A percentile compares a stretch with the other conserved stretches of the same genome.
These are phyloP conservation scores for Calonectria hawksworthii DNA, from an alignment of 2,329 filamentous ascomycete species.

Conservation along the genomic window DNA sequence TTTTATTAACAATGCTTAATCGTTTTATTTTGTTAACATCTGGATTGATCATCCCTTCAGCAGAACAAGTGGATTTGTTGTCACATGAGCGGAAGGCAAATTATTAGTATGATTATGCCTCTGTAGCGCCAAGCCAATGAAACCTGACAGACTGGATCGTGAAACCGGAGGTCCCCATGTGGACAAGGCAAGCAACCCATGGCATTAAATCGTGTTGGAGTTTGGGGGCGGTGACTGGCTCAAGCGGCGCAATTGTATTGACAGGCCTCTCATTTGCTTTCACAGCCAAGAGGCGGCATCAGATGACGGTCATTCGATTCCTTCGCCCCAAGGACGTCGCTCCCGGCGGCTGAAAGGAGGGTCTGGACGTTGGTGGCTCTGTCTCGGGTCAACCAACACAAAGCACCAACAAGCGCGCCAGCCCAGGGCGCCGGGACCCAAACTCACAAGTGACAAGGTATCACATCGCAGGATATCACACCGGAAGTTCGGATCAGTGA, in stretches of 20 bases:
- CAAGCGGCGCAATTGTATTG: background rate
- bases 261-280: background rate
- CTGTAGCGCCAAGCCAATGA: background rate
- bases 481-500: conserved; percentile 17
- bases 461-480: conserved; percentile 15
- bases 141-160: background rate
- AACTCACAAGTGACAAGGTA: background rate
- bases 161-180: background rate
- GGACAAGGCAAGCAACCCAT: background rate
- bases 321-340: background rate
- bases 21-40: background rate
- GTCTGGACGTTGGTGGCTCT: background rate
- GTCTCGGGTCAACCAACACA: background rate
- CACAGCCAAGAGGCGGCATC: conserved; percentile 1
- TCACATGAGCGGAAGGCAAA: background rate
- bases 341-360: conserved; percentile 2
- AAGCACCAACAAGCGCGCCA: conserved; percentile 9
- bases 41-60: background rate
- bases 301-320: conserved; percentile 24
- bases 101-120: background rate
- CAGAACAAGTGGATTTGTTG: background rate
- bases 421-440: background rate
- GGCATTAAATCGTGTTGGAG: background rate
- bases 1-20: background rate
- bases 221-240: background rate